phyloP scores from a whole-genome alignment of 1,284 basidiomycete genomes.

The Peniophora sp. region DNA sequence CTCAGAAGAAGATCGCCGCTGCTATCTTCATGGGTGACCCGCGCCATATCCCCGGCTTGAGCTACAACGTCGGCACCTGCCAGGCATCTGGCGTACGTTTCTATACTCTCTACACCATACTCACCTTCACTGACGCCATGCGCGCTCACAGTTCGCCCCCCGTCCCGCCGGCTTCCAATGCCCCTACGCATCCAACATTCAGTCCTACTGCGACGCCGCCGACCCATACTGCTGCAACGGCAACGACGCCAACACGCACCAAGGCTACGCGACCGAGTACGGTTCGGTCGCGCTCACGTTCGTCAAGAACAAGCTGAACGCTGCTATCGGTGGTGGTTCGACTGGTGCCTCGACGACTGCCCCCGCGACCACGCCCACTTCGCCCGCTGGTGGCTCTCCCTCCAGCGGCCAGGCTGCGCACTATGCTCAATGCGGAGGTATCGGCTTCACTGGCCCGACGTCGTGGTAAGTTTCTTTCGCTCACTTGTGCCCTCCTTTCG shows the following conservation, averaged over 20 bases:
- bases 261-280: neutral
- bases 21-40: constrained; percentile 1
- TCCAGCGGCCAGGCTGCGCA: neutral
- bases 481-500: neutral
- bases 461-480: neutral
- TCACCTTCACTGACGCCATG: neutral
- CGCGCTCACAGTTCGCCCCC: neutral
- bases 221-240: neutral
- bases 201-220: neutral
- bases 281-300: neutral
- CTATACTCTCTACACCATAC: neutral
- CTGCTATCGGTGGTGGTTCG: neutral
- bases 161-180: neutral
- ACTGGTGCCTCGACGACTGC: neutral
- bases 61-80: neutral
- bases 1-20: neutral
- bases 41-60: neutral
- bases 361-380: neutral
- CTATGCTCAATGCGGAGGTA: neutral
- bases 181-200: neutral
- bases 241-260: neutral
- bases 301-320: neutral
- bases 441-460: neutral
- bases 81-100: neutral
- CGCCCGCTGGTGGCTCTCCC: neutral